Base-by-base conservation (phyloP, 2,329 filamentous ascomycete genomes). In the Alternaria solani region DNA sequence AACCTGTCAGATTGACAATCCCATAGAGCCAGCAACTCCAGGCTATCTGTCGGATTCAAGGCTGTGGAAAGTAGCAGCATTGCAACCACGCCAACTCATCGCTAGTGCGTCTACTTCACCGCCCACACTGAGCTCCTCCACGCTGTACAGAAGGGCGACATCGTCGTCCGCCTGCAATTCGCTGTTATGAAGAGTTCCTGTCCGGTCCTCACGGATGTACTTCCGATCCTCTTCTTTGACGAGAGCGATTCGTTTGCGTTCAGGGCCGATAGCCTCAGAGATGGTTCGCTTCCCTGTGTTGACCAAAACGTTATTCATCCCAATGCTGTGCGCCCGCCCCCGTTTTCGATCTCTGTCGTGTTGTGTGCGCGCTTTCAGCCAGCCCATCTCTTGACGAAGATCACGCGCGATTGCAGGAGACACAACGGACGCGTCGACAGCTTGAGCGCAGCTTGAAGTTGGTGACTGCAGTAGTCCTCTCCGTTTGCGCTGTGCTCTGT, bases 151-250 rank as follows among this genome's bases (percentile, higher is more conserved):
- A 16, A 53, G 38, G 18, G 42, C 30, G 18, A 61, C 39, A 34
- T 70, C 64, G 14, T 70, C 67, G 8, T 65, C 69, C 7, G 58
- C 49, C 7, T 62, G 55, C 34, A 70, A 30, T 47, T 71, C 67
- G 55, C 72, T 71, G 30, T 63, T 56, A 54, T 74, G 72, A 25
- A 64, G 64, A 7, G 70, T 74, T 7, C 67, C 70, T 14, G 57
- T 64, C 28, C 55, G 55, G 32, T 66, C 68, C 43, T 70, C 66
- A 11, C 61, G 39, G 18, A 64, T 48, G 28, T 39, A 65, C 39
- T 67, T 62, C 20, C 59, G 32, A 39, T 73, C 69, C 38, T 70
- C 61, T n/a, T 70, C 67, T 32, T 68, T 57, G 5, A 74, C 58
- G 39, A 72, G 68, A 6, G 62, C 57, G 28, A 63, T 62, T 18